Base-by-base conservation (phyloP, 495 filamentous ascomycete species). In the Penicillium malachiteum region DNA sequence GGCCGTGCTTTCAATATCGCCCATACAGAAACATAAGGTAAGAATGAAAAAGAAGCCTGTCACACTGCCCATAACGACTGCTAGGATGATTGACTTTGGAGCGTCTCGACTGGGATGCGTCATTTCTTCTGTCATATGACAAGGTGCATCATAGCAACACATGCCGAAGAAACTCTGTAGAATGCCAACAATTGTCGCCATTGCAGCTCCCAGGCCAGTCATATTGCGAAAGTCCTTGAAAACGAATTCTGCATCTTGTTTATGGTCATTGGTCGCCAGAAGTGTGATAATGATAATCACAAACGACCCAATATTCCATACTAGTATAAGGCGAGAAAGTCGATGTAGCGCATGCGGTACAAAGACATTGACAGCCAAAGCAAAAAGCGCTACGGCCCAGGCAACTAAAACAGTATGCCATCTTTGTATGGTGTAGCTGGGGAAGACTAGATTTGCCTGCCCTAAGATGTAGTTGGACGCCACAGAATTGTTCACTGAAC, bases 211-310 rank as follows among this genome's bases (percentile, higher is more conserved):
- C 41, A 82, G 79, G 14, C 80, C 80, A 7, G 78, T 79, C 43
- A 71, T 69, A 46, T 82, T 82, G 58, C 81, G 72, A 58, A 83
- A 81, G n/a, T 81, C 71, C 7, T 59, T 48, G 61, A 82, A 81
- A 32, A 82, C 80, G 43, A 83, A 82, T 43, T 64, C 67, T 7
- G 79, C 72, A 3, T 70, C 58, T 53, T 81, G 75, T 55, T 81
- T 82, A 57, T 77, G 69, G 38, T 75, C 66, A 31, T 80, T 81
- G 7, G 66, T 75, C 4, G 80, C 79, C 9, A 84, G 69, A 42
- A 84, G 75, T 0, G 74, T 76, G 52, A 80, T 69, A 34, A 80
- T 68, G 10, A 81, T 70, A 17, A 75, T 62, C 43, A 82, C 56
- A 59, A 83, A 81, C 14, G 77, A 67, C 31, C 58, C 52, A 16